phyloP scores from a whole-genome alignment of 768 basidiomycete genomes.

The Lentinus tigrinus region DNA sequence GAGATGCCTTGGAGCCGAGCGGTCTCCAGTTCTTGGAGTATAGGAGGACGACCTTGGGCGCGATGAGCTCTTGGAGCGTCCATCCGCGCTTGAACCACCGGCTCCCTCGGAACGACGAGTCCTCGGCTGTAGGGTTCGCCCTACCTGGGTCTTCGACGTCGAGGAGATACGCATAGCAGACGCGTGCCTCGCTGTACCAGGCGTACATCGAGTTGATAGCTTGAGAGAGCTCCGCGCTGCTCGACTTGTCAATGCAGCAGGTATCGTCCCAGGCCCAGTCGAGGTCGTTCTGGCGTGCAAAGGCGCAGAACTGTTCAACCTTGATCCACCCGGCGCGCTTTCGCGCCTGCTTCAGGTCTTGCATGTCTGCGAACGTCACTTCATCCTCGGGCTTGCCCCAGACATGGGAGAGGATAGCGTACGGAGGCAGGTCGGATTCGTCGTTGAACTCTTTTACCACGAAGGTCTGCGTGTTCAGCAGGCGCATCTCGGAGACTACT shows the following conservation, averaged over 20 bases:
- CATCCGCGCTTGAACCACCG: conserved; percentile 7
- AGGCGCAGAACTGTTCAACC: neutral
- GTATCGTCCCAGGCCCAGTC: conserved; percentile 10
- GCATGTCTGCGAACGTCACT: neutral
- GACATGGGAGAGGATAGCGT: conserved; percentile 3
- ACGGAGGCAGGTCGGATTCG: neutral
- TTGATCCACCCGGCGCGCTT: neutral
- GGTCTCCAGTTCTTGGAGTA: conserved; percentile 1
- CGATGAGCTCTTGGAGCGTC: conserved; percentile 16
- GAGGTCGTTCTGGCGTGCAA: conserved; percentile 1
- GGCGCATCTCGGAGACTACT: neutral
- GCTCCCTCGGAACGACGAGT: neutral
- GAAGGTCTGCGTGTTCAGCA: neutral
- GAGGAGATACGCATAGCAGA: conserved; percentile 14
- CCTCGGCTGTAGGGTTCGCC: neutral
- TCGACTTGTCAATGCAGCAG: conserved; percentile 13
- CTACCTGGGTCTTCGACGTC: conserved; percentile 10
- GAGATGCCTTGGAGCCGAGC: neutral
- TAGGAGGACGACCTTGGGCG: conserved; percentile 5
- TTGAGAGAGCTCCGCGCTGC: conserved; percentile 12
- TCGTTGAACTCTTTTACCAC: too few relatives aligned
- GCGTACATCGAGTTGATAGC: conserved; percentile 13
- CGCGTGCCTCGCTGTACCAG: conserved; percentile 1
- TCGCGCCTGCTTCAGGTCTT: neutral
- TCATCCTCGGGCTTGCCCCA: neutral